Evolutionary conservation across 805 yeast genomes (phyloP).

Genomic region (Candida suzukii): DNA sequence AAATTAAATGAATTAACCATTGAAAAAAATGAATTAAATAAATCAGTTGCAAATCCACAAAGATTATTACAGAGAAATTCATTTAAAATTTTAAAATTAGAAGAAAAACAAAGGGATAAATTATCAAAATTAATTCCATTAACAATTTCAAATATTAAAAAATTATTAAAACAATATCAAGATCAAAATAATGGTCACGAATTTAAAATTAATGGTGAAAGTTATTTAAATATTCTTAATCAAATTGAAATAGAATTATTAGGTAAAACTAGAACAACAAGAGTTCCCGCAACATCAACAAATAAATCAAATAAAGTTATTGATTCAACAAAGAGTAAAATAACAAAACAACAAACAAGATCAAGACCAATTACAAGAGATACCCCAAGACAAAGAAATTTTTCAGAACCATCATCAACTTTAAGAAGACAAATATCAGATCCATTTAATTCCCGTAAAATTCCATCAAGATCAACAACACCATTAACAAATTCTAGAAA

Average conservation of each 20-base stretch:
- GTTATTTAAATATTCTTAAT: slow-evolving; percentile 33
- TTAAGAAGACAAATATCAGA: neutral
- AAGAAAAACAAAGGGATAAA: slow-evolving; percentile 68
- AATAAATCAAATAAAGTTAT: slow-evolving; percentile 1
- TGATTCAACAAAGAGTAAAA: slow-evolving; percentile 1
- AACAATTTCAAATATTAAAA: slow-evolving; percentile 44
- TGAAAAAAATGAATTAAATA: slow-evolving; percentile 58
- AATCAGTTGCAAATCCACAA: slow-evolving; percentile 72
- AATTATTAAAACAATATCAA: slow-evolving; percentile 43
- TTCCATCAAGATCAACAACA: neutral
- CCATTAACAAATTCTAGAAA: neutral
- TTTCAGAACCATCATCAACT: slow-evolving; percentile 1
- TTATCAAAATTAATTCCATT: slow-evolving; percentile 64
- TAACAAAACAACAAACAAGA: slow-evolving; percentile 1
- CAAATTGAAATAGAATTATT: slow-evolving; percentile 25
- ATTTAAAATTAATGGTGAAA: slow-evolving; percentile 41
- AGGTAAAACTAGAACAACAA: slow-evolving; percentile 9
- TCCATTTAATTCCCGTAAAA: neutral
- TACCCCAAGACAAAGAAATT: slow-evolving; percentile 2
- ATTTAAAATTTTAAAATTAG: slow-evolving; percentile 71
- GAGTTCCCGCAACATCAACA: slow-evolving; percentile 1
- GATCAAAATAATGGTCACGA: slow-evolving; percentile 25
- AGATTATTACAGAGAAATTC: slow-evolving; percentile 69
- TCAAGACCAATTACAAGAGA: neutral
- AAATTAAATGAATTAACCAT: slow-evolving; percentile 46